Percentiles rank a stretch among this genome's conserved stretches.
Evolutionary conservation across 768 basidiomycete species (phyloP).

Genomic region (Mycena maculata): DNA sequence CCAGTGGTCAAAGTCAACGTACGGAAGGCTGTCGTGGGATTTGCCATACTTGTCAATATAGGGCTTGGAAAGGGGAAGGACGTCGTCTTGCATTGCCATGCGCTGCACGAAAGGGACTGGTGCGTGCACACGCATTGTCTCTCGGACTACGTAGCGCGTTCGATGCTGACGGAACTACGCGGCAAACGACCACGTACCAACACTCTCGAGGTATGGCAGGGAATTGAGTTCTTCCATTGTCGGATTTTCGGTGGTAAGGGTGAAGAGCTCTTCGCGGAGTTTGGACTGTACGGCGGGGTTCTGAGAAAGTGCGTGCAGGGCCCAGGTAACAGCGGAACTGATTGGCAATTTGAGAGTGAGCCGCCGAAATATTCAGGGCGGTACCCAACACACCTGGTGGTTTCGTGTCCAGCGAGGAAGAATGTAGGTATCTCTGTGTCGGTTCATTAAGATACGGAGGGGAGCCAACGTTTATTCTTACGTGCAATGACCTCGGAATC

Average conservation of each 20-base stretch:
- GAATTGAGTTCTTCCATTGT: constrained; percentile 57
- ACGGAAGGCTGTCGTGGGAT: constrained; percentile 50
- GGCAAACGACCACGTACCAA: too few relatives aligned
- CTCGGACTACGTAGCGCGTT: constrained; percentile 58
- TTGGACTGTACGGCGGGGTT: constrained; percentile 53
- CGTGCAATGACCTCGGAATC: constrained; percentile 60
- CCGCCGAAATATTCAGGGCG: too few relatives aligned
- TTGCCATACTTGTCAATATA: constrained; percentile 56
- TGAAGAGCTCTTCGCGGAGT: constrained; percentile 57
- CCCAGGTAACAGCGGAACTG: constrained; percentile 47
- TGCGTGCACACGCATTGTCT: constrained; percentile 66
- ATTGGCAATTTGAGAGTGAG: neutral
- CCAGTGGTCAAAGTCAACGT: too few relatives aligned
- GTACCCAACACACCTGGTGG: constrained; percentile 18
- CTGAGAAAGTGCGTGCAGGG: constrained; percentile 53
- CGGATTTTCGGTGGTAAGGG: constrained; percentile 48
- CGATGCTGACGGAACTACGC: neutral
- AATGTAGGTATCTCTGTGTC: constrained; percentile 53
- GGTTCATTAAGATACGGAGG: neutral
- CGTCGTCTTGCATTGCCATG: constrained; percentile 62
- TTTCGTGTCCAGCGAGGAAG: constrained; percentile 49
- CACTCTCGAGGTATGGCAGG: constrained; percentile 51
- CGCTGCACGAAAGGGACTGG: constrained; percentile 61
- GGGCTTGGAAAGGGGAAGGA: constrained; percentile 69
- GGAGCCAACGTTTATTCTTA: neutral